A percentile compares a stretch with the other conserved stretches of the same genome.
Evolutionary conservation across 179 eudicot species (phyloP).

Genomic region (Vitellaria paradoxa): DNA sequence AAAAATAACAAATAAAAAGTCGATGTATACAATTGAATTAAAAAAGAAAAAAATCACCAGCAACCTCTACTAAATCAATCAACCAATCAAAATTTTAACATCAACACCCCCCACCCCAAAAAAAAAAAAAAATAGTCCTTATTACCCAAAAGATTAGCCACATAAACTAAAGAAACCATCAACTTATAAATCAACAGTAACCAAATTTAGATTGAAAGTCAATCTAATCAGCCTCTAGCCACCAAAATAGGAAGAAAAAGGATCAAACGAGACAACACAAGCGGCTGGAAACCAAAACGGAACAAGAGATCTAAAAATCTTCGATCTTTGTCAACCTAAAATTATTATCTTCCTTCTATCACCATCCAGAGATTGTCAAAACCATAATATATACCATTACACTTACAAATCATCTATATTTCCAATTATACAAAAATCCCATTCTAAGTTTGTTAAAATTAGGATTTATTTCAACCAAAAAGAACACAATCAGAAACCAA

Average conservation of each 20-base stretch:
- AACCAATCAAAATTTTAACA: background rate
- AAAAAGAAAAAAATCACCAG: background rate
- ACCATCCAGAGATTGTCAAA: background rate
- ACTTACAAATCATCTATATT: background rate
- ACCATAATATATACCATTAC: background rate
- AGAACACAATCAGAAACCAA: conserved; percentile 1
- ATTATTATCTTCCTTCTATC: background rate
- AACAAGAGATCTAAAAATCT: too few species aligned
- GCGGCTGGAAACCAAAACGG: too few species aligned
- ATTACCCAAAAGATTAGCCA: background rate
- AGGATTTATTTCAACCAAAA: background rate
- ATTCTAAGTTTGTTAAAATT: background rate
- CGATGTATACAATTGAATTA: background rate
- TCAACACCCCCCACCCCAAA: background rate
- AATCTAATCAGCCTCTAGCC: background rate
- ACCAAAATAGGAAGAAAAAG: background rate
- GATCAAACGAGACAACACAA: background rate
- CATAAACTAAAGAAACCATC: background rate
- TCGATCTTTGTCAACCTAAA: background rate
- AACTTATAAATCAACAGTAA: background rate
- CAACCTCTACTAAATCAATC: background rate
- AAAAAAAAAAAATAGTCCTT: too few species aligned
- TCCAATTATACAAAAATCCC: background rate
- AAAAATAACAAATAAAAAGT: background rate
- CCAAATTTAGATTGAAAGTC: background rate